A percentile compares a stretch with the other conserved stretches of the same genome.
These are phyloP conservation scores for Fusarium pseudocircinatum DNA, from an alignment of 2,329 filamentous ascomycete genomes.

Conservation along the genomic window DNA sequence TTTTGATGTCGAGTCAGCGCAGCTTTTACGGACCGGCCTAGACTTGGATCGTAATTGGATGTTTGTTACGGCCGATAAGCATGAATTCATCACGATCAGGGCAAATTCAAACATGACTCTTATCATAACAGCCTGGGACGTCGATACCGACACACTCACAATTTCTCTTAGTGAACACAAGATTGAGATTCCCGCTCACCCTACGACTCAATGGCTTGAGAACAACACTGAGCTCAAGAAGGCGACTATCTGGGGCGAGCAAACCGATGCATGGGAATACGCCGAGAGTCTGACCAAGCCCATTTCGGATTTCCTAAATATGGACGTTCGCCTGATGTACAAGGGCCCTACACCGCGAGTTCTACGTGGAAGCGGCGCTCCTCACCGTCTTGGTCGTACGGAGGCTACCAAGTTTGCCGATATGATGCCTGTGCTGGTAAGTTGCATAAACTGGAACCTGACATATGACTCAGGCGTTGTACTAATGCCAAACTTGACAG, in stretches of 20 bases:
- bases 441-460: not conserved
- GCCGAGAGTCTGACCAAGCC: slow-evolving; percentile 58
- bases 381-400: slow-evolving; percentile 61
- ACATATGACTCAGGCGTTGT: slow-evolving; percentile 56
- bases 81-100: slow-evolving; percentile 71
- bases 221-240: slow-evolving; percentile 58
- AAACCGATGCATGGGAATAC: slow-evolving; percentile 68
- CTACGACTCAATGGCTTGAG: slow-evolving; percentile 61
- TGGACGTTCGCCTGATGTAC: slow-evolving; percentile 66
- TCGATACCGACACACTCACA: slow-evolving; percentile 53
- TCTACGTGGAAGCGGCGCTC: slow-evolving; percentile 64
- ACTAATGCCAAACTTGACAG: slow-evolving; percentile 65
- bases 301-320: slow-evolving; percentile 66
- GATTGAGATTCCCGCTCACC: slow-evolving; percentile 65
- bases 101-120: slow-evolving; percentile 69
- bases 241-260: slow-evolving; percentile 67
- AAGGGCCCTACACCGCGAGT: slow-evolving; percentile 68
- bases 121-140: slow-evolving; percentile 53
- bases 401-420: slow-evolving; percentile 68
- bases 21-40: slow-evolving; percentile 64
- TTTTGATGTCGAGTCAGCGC: slow-evolving; percentile 61
- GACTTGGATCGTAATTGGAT: slow-evolving; percentile 74
- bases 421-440: slow-evolving; percentile 35
- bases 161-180: slow-evolving; percentile 56
- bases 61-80: slow-evolving; percentile 64